phyloP scores from a whole-genome alignment of 2,329 filamentous ascomycete species.

The Paramyrothecium roridum region DNA sequence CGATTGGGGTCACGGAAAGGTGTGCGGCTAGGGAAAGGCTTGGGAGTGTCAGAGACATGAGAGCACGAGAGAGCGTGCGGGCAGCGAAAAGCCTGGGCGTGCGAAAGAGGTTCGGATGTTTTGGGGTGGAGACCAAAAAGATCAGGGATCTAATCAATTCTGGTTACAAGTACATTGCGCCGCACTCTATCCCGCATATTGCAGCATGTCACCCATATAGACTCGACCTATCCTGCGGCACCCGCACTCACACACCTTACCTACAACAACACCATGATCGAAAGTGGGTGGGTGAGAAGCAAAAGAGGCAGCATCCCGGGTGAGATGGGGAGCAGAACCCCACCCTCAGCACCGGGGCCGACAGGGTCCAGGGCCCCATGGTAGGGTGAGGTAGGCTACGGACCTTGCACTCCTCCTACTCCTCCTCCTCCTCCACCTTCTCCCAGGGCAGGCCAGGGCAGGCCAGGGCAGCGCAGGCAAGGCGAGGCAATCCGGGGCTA shows the following conservation, averaged over 20 bases:
- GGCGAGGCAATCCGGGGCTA: background rate
- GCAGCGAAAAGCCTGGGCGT: background rate
- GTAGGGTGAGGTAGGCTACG: background rate
- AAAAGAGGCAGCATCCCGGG: background rate
- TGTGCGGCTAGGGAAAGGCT: constrained; percentile 11
- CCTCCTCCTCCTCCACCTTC: too few relatives aligned
- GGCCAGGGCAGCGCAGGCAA: background rate
- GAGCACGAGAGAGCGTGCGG: constrained; percentile 11
- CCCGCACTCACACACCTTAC: too few relatives aligned
- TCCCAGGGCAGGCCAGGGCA: too few relatives aligned
- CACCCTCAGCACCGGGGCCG: background rate
- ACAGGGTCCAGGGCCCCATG: background rate
- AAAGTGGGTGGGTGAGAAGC: background rate
- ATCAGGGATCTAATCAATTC: background rate
- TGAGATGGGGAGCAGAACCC: background rate
- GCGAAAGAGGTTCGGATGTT: background rate
- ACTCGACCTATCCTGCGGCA: too few relatives aligned
- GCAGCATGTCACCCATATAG: too few relatives aligned
- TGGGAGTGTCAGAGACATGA: constrained; percentile 16
- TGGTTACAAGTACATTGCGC: background rate
- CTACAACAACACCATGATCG: background rate
- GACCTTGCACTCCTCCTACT: too few relatives aligned
- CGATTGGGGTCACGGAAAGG: constrained; percentile 12
- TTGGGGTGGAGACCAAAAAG: background rate
- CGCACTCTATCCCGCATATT: background rate